Base-by-base conservation (phyloP, 2,329 filamentous ascomycete species). In the Penicillium freii region DNA sequence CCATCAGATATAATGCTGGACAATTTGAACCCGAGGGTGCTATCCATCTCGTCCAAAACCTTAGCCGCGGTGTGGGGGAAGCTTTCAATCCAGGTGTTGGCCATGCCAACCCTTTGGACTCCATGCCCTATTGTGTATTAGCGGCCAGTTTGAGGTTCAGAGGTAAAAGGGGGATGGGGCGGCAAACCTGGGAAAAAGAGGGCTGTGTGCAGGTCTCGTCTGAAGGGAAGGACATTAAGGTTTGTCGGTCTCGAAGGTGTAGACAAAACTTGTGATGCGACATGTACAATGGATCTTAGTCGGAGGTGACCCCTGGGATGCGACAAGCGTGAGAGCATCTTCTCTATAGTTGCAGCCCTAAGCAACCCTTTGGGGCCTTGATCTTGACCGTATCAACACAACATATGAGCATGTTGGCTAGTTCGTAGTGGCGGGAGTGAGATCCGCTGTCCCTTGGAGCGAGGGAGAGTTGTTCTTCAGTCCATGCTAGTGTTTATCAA, bases 21-120 rank as follows among this genome's bases (percentile, higher is more conserved):
- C 56, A 97, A 82, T 61, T 87, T 87, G 69, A 87, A 86, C 65
- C 88, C 84, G 67, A 96, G 82, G 27, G 85, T 84, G 42, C 86
- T 79, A 77, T 97, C 91, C 73, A 96, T 92, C 75, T 96, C 89
- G 63, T 96, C 87, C 61, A 96, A 77, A 53, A 96, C 83, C n/a
- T 85, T 85, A 43, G 82, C 82, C 27, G 89, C 87, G 29, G 90
- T 95, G 53, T 78, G 74, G 13, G 93, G 93, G 73, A 97, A 97
- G 57, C 88, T 87, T 68, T 92, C 85, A 65, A 95, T 81, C 92
- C 93, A 97, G 44, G 91, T 87, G 34, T 82, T 85, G 56, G 90
- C 81, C 91, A 96, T 96, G 75, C 90, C 91, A 51, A 95, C 89
- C 70, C 90, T 87, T 73, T 96, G 91, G 19, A 95, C 91, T 65